Evolutionary conservation across 2,329 filamentous ascomycete genomes (phyloP).

Genomic region (Sporothrix inflata): DNA sequence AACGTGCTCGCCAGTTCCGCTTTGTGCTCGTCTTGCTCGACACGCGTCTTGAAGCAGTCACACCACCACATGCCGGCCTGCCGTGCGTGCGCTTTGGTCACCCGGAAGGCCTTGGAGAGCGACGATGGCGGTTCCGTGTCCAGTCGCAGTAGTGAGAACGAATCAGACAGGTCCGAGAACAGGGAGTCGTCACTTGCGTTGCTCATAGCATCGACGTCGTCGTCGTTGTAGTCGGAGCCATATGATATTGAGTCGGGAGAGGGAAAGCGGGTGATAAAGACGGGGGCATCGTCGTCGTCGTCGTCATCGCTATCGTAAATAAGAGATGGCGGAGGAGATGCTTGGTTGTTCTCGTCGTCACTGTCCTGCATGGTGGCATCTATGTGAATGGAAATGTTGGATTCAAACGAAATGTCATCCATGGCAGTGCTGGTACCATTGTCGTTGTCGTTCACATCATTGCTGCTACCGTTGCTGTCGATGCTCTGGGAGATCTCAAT

Average conservation of each 20-base stretch:
- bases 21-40: not conserved
- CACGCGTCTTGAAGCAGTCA: not conserved
- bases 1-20: not conserved
- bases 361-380: not conserved
- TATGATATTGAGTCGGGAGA: not conserved
- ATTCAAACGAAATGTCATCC: not conserved
- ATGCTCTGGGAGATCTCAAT: not conserved
- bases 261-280: not conserved
- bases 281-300: not conserved
- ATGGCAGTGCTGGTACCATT: not conserved
- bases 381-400: not conserved
- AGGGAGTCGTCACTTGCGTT: not conserved
- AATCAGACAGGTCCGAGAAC: not conserved
- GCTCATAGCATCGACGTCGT: not conserved
- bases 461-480: not conserved
- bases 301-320: not conserved
- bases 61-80: not conserved
- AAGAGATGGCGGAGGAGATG: not conserved
- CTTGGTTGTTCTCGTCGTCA: not conserved
- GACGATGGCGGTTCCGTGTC: not conserved
- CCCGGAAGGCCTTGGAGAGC: not conserved
- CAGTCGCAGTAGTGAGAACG: not conserved
- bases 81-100: not conserved
- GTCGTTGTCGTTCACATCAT: not conserved
- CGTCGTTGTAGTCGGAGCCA: not conserved